Conservation (phyloP, 352 stramenopile species). For the Globisporangium perplexum region DNA sequence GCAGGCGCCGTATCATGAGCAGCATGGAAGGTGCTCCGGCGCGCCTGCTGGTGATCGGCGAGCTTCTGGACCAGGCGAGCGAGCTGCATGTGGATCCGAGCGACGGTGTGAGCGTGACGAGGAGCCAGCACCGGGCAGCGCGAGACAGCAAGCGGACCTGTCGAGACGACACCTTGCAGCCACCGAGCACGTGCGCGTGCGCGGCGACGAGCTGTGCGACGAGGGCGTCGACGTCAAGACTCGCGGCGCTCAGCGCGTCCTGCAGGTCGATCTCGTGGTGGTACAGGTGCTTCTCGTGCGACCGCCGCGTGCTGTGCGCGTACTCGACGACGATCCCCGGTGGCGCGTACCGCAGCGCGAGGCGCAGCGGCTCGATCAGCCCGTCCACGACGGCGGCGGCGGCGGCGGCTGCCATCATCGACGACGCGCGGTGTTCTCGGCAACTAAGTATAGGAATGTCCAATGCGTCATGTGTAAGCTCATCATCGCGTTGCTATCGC, state of each 20-base stretch:
- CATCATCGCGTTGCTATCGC: too few relatives aligned
- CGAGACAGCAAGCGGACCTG: constrained; percentile 24
- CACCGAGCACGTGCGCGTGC: constrained; percentile 33
- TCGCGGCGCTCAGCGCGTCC: constrained; percentile 1
- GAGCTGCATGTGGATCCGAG: constrained; percentile 20
- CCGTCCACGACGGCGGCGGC: not conserved
- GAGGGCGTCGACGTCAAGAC: constrained; percentile 21
- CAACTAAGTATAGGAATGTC: too few relatives aligned
- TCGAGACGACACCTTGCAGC: constrained; percentile 29
- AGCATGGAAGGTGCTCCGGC: not conserved
- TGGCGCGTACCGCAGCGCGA: constrained; percentile 49
- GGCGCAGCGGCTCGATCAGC: constrained; percentile 41
- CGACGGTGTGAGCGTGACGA: not conserved
- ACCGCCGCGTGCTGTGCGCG: constrained; percentile 15
- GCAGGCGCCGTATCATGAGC: not conserved
- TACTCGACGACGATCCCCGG: constrained; percentile 65
- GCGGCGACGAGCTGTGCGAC: constrained; percentile 32
- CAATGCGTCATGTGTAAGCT: too few relatives aligned
- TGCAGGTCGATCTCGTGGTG: constrained; percentile 60
- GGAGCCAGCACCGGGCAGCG: not conserved
- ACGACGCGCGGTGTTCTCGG: too few relatives aligned
- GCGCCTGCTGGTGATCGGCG: constrained; percentile 11
- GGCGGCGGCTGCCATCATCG: constrained; percentile 7
- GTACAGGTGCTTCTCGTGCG: constrained; percentile 22
- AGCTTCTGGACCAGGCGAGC: constrained; percentile 42